A percentile compares a stretch with the other conserved stretches of the same genome.
Conservation (phyloP, 139 green algal genomes). For the Pleodorina starrii region DNA sequence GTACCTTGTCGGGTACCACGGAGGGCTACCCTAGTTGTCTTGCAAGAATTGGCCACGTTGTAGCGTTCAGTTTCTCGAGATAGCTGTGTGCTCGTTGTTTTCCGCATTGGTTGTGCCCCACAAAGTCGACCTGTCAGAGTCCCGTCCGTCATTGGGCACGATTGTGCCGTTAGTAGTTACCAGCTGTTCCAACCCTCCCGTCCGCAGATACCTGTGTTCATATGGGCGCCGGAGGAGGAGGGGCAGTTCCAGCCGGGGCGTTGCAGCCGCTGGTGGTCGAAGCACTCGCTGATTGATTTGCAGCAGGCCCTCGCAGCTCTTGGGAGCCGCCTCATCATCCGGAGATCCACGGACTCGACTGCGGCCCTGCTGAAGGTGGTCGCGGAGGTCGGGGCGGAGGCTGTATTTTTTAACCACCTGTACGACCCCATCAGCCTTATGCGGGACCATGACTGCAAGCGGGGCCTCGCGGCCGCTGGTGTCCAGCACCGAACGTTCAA, state of each 20-base stretch:
- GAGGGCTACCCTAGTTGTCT: too few relatives aligned
- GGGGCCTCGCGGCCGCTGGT: slow-evolving; percentile 62
- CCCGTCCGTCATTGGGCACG: too few relatives aligned
- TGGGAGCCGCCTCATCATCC: slow-evolving; percentile 80
- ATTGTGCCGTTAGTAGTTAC: too few relatives aligned
- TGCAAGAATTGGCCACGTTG: too few relatives aligned
- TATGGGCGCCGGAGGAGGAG: slow-evolving; percentile 95
- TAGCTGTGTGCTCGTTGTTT: too few relatives aligned
- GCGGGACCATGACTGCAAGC: slow-evolving; percentile 89
- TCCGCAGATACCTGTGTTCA: slow-evolving; percentile 90
- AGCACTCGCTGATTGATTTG: slow-evolving; percentile 47
- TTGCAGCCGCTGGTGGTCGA: slow-evolving; percentile 82
- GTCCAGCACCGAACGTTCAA: slow-evolving; percentile 85
- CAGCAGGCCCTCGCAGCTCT: slow-evolving; percentile 75
- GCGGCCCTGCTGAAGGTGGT: slow-evolving; percentile 73
- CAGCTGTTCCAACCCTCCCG: too few relatives aligned
- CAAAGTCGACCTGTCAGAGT: too few relatives aligned
- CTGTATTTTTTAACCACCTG: slow-evolving; percentile 95
- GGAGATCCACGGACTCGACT: slow-evolving; percentile 67
- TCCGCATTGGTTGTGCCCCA: too few relatives aligned
- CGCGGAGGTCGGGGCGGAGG: slow-evolving; percentile 68
- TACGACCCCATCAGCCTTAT: slow-evolving; percentile 96
- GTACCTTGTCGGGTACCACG: too few relatives aligned
- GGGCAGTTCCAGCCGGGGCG: slow-evolving; percentile 94
- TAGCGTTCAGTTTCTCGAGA: too few relatives aligned